Conservation (phyloP, 441 rosid genomes). For the Metrosideros polymorpha region DNA sequence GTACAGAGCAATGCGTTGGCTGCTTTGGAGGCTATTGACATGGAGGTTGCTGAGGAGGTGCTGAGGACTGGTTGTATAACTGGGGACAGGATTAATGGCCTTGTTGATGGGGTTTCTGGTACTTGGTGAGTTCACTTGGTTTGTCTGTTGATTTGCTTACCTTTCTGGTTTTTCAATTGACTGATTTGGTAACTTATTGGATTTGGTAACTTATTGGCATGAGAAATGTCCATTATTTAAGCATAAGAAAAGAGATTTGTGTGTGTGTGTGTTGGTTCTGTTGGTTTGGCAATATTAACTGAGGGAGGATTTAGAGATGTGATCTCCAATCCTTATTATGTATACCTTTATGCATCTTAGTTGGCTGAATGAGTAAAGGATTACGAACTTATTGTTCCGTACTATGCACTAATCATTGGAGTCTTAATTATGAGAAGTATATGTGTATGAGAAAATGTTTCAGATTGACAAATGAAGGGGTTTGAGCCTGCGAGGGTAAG, state of each 20-base stretch:
- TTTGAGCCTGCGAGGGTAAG: neutral
- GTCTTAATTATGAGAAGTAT: neutral
- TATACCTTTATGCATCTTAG: neutral
- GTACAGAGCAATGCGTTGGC: slow-evolving; percentile 91
- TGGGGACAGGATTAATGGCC: slow-evolving; percentile 88
- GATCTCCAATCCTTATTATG: neutral
- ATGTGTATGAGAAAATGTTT: neutral
- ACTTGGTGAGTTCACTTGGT: slow-evolving; percentile 45
- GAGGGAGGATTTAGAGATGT: neutral
- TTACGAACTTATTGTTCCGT: neutral
- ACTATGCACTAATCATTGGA: neutral
- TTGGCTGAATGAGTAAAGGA: neutral
- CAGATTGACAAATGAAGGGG: neutral
- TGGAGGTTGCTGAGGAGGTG: slow-evolving; percentile 70
- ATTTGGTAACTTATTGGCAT: neutral
- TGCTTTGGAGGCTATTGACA: slow-evolving; percentile 86
- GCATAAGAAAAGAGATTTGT: neutral
- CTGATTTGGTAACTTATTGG: neutral
- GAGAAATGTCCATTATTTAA: neutral
- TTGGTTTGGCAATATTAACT: neutral
- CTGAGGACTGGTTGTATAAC: slow-evolving; percentile 81
- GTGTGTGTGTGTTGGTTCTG: neutral
- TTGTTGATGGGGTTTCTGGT: slow-evolving; percentile 91
- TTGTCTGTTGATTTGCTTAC: neutral
- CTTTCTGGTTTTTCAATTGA: neutral